Evolutionary conservation across 495 filamentous ascomycete species (phyloP).

Genomic region (Hypoxylon trugodes): DNA sequence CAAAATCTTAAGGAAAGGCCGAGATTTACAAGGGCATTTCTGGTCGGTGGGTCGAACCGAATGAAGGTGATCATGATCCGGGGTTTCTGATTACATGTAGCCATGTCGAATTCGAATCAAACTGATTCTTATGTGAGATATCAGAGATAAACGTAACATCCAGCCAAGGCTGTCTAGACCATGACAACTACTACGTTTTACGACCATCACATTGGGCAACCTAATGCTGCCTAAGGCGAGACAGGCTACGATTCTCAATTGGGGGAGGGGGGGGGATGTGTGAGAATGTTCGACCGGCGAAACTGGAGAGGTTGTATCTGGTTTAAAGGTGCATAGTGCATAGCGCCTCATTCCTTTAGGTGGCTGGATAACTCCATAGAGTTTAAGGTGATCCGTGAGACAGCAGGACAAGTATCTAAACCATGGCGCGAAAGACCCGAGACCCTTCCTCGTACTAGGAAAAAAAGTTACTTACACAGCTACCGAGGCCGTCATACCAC

Average conservation of each 20-base stretch:
- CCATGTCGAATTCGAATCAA: slow-evolving; percentile 8
- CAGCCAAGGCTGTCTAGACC: slow-evolving; percentile 23
- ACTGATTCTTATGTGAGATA: slow-evolving; percentile 11
- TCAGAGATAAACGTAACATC: slow-evolving; percentile 10
- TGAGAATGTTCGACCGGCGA: slow-evolving; percentile 7
- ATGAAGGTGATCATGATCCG: slow-evolving; percentile 11
- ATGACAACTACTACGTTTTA: background rate
- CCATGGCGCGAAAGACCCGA: slow-evolving; percentile 33
- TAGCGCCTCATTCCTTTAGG: slow-evolving; percentile 1
- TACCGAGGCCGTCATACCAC: slow-evolving; percentile 2
- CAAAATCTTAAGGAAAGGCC: slow-evolving; percentile 6
- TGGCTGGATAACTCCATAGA: slow-evolving; percentile 5
- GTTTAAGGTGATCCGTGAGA: slow-evolving; percentile 4
- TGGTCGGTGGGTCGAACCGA: slow-evolving; percentile 3
- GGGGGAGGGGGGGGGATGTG: background rate
- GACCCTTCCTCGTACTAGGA: slow-evolving; percentile 12
- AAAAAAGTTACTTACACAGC: background rate
- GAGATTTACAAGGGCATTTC: slow-evolving; percentile 1
- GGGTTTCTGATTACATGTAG: slow-evolving; percentile 4
- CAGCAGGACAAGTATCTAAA: slow-evolving; percentile 13
- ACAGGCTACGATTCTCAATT: slow-evolving; percentile 1
- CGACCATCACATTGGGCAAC: background rate
- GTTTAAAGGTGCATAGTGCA: background rate
- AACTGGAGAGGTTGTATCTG: slow-evolving; percentile 15
- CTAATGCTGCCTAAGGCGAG: slow-evolving; percentile 2